Evolutionary conservation across 176 grass and related monocot species (phyloP).

Genomic region (Bolboschoenus planiculmis): DNA sequence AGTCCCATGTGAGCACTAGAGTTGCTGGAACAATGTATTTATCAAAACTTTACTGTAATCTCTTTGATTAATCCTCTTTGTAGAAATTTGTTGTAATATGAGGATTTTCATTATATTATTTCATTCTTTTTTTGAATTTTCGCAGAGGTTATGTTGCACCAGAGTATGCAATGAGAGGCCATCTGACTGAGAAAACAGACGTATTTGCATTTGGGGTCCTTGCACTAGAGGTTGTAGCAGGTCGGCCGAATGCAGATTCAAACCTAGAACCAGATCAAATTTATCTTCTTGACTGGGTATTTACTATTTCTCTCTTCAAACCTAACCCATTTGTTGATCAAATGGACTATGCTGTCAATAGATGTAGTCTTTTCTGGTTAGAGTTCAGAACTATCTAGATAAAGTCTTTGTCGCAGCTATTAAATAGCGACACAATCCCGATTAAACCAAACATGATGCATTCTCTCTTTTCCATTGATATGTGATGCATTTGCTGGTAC

Average conservation of each 20-base stretch:
- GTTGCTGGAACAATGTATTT: conserved; percentile 89
- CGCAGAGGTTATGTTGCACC: conserved; percentile 85
- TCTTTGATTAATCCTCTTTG: not conserved
- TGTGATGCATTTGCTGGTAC: not conserved
- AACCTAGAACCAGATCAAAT: conserved; percentile 50
- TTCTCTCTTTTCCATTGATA: too few species aligned
- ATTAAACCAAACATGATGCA: too few species aligned
- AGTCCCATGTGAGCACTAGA: conserved; percentile 80
- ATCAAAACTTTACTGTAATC: not conserved
- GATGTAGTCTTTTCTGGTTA: not conserved
- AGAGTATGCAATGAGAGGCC: conserved; percentile 88
- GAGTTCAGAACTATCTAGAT: not conserved
- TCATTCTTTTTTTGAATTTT: not conserved
- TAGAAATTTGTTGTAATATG: not conserved
- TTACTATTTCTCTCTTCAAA: not conserved
- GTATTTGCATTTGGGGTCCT: conserved; percentile 86
- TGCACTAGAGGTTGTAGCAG: conserved; percentile 67
- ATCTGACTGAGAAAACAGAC: conserved; percentile 80
- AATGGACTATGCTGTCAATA: not conserved
- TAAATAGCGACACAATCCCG: too few species aligned
- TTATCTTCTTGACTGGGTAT: conserved; percentile 80
- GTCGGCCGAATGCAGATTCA: conserved; percentile 66
- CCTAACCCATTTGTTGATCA: not conserved
- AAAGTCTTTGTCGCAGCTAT: too few species aligned
- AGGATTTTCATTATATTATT: conserved; percentile 4